Percentiles rank a stretch among this genome's conserved stretches.
phyloP scores from a whole-genome alignment of 345 rosid species.

The Nephelium lappaceum region DNA sequence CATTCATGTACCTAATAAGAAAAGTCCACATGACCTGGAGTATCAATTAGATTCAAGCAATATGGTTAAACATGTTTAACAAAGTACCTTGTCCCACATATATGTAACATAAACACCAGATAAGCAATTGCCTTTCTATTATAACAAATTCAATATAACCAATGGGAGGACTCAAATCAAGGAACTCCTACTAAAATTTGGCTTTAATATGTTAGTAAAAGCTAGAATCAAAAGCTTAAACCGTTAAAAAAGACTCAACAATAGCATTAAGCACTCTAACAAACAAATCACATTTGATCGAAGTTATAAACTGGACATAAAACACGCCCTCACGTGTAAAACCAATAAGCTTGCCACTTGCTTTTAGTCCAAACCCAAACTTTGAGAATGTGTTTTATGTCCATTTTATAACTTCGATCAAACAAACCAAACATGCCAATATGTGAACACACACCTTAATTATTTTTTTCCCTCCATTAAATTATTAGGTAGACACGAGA shows the following conservation, averaged over 20 bases:
- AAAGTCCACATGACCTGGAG: conserved; percentile 98
- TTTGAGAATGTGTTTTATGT: no score
- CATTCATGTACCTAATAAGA: conserved; percentile 77
- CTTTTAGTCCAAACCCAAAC: background rate
- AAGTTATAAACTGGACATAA: background rate
- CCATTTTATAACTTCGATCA: no score
- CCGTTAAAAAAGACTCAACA: background rate
- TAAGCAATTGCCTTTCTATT: no score
- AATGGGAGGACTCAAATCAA: background rate
- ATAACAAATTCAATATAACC: background rate
- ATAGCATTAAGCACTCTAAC: background rate
- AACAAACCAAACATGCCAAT: no score
- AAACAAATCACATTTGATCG: background rate
- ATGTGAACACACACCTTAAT: no score
- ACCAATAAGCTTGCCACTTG: background rate
- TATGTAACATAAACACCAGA: no score
- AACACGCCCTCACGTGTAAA: background rate
- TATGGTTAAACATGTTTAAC: no score
- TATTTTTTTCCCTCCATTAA: no score
- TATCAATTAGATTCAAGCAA: conserved; percentile 92
- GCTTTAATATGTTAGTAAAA: background rate
- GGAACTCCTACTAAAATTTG: background rate
- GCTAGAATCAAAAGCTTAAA: background rate
- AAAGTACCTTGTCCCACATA: no score
- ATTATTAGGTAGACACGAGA: no score